Conservation (phyloP, 495 filamentous ascomycete species). For the Chaetomium fimeti region DNA sequence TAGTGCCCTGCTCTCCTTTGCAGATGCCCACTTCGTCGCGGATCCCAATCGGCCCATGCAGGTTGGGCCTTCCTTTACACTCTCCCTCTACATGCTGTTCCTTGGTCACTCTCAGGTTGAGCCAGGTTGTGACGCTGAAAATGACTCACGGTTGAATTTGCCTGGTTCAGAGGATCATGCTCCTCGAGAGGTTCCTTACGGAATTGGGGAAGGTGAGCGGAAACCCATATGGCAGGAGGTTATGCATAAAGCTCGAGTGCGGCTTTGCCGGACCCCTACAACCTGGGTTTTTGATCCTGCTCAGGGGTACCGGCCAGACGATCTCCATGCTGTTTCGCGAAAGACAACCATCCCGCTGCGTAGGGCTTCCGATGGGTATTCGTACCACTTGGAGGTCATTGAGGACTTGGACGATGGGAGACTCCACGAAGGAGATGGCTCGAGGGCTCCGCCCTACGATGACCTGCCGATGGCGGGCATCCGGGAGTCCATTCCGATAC, state of each 20-base stretch:
- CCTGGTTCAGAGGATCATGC: not conserved
- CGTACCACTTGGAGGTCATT: slow-evolving; percentile 83
- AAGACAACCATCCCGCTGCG: not conserved
- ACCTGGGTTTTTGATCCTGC: slow-evolving; percentile 33
- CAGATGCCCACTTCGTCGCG: slow-evolving; percentile 78
- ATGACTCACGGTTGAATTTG: slow-evolving; percentile 29
- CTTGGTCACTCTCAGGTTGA: slow-evolving; percentile 59
- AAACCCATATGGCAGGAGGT: slow-evolving; percentile 96
- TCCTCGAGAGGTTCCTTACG: slow-evolving; percentile 39
- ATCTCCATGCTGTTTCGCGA: slow-evolving; percentile 4
- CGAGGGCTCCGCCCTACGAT: slow-evolving; percentile 64
- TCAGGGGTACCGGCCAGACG: slow-evolving; percentile 26
- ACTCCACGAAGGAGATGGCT: slow-evolving; percentile 76
- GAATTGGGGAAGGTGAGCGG: slow-evolving; percentile 51
- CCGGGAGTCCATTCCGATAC: slow-evolving; percentile 78
- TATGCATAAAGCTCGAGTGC: slow-evolving; percentile 87
- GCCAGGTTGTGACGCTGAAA: slow-evolving; percentile 26
- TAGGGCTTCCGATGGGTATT: slow-evolving; percentile 60
- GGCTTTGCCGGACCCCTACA: slow-evolving; percentile 59
- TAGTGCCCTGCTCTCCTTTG: slow-evolving; percentile 85
- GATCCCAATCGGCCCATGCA: slow-evolving; percentile 66
- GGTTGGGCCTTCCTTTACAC: slow-evolving; percentile 80
- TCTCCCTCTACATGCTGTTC: slow-evolving; percentile 98
- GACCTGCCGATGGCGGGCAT: slow-evolving; percentile 74
- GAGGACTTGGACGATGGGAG: slow-evolving; percentile 94